Base-by-base conservation (phyloP, 148 eudicot genomes). In the Amaranthus hypochondriacus region DNA sequence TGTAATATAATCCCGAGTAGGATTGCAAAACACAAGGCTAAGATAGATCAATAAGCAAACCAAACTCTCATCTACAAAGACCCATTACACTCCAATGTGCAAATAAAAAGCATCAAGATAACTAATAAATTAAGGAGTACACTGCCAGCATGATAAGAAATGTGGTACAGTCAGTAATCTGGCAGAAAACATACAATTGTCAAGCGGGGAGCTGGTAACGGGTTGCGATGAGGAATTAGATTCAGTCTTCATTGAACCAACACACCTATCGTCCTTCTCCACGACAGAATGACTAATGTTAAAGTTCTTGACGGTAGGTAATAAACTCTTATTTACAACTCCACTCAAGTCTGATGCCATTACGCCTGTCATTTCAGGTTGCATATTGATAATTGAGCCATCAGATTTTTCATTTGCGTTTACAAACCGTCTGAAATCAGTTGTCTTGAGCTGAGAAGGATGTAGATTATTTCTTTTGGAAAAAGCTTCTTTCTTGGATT, bases 401-500 rank as follows among this genome's bases (percentile, higher is more conserved):
- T 90, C 96, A 58, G 71, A 78, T 70, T 88, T 92, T 66, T 88
- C 93, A 74, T 84, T 78, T 62, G 77, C 65, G 72, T 78, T 86
- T 18, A 84, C 69, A 64, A 79, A 77, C 80, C 86, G 87, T 21
- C 85, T 88, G 66, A 69, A 44, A 66, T 89, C 97, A 53, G 86
- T 62, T 68, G 83, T 63, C 79, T 76, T 94, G 39, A 90, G 70
- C 80, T 85, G 89, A 53, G 81, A 77, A 75, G 87, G 74, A 67
- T 80, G 77, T 73, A 91, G 79, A 69, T 78, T 72, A 21, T 80
- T 74, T 86, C 85, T 89, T 79, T 87, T 88, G 48, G 86, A 69
- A 77, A 75, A 79, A 70, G 75, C 83, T 69, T 86, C 98, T 83
- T 84, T 90, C 76, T 86, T 88, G 67, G 72, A 70, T 81, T 95